Conservation (phyloP, 2,329 filamentous ascomycete genomes). For the Colletotrichum euphorbiae region DNA sequence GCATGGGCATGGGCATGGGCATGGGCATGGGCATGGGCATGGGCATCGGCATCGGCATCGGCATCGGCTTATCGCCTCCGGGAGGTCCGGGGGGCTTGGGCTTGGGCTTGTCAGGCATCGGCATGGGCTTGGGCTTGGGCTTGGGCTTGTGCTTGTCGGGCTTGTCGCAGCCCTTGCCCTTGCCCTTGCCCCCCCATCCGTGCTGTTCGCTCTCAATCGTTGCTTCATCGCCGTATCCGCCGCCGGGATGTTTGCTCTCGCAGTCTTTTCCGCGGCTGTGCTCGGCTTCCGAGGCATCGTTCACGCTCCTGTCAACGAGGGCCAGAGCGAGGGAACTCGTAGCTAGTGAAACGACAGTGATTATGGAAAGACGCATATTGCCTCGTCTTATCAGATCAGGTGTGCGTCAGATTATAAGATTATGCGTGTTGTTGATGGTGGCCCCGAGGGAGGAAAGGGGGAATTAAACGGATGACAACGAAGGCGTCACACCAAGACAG, state of each 20-base stretch:
- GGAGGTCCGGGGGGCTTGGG: background rate
- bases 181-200: background rate
- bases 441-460: background rate
- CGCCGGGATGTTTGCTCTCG: background rate
- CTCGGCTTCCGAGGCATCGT: background rate
- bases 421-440: too few relatives aligned
- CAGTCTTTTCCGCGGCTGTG: slow-evolving; percentile 1
- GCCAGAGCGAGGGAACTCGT: slow-evolving; percentile 31
- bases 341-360: slow-evolving; percentile 29
- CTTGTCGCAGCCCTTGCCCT: slow-evolving; percentile 7
- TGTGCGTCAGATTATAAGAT: too few relatives aligned
- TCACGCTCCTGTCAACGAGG: background rate
- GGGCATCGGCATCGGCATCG: too few relatives aligned
- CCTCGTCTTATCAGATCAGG: background rate
- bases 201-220: background rate
- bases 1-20: too few relatives aligned
- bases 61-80: background rate
- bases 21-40: too few relatives aligned
- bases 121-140: slow-evolving; percentile 14
- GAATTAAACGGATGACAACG: background rate
- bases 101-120: background rate
- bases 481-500: background rate
- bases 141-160: background rate
- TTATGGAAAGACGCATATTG: slow-evolving; percentile 34
- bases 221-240: background rate